phyloP scores from a whole-genome alignment of 306 rosid genomes.

The Biancaea sappan region DNA sequence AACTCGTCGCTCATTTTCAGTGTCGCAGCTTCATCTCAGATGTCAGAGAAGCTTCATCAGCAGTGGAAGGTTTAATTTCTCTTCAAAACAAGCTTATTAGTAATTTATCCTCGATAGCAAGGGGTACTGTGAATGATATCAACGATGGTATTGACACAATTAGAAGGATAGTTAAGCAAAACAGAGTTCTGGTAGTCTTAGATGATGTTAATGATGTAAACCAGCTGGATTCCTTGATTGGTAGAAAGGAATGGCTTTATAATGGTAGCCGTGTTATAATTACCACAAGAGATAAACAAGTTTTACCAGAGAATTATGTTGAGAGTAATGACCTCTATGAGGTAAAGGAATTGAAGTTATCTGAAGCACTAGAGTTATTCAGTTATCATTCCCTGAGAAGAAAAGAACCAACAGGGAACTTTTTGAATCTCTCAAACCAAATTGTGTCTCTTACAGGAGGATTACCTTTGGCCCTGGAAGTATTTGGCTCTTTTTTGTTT shows the following conservation, averaged over 20 bases:
- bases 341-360: conserved; percentile 41
- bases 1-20: conserved; percentile 37
- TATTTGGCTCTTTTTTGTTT: conserved; percentile 52
- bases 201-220: conserved; percentile 53
- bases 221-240: conserved; percentile 38
- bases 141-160: conserved; percentile 29
- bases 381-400: conserved; percentile 53
- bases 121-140: conserved; percentile 10
- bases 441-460: conserved; percentile 55
- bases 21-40: conserved; percentile 46
- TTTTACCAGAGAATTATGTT: conserved; percentile 30
- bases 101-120: conserved; percentile 22
- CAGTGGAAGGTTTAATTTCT: conserved; percentile 33
- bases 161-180: conserved; percentile 13
- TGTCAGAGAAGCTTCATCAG: conserved; percentile 41
- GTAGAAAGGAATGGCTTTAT: conserved; percentile 41
- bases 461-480: conserved; percentile 64
- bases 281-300: conserved; percentile 52
- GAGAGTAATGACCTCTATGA: conserved; percentile 27
- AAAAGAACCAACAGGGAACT: conserved; percentile 36
- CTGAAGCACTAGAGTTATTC: conserved; percentile 46
- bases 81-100: conserved; percentile 34
- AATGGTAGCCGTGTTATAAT: conserved; percentile 56
- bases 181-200: conserved; percentile 51
- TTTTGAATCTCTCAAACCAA: conserved; percentile 28